Evolutionary conservation across 139 green algal genomes (phyloP).

Genomic region (Trebouxia sp.): DNA sequence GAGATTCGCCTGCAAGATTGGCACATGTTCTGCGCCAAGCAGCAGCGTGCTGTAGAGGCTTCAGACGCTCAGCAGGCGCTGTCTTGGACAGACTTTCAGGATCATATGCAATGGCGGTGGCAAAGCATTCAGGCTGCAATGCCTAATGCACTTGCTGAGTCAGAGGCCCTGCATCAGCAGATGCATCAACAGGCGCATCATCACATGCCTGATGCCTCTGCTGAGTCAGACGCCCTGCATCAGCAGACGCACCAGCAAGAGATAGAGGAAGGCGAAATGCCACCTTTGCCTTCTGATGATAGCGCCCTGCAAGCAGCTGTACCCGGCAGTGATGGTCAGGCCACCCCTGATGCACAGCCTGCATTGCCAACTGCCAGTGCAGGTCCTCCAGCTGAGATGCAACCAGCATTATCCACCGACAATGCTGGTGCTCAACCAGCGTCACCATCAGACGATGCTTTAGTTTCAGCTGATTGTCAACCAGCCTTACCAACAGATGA

Average conservation of each 20-base stretch:
- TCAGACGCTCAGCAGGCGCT: neutral
- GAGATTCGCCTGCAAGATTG: conserved; percentile 44
- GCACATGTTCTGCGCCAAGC: conserved; percentile 33
- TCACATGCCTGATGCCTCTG: neutral
- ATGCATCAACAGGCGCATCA: no score
- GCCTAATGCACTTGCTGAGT: neutral
- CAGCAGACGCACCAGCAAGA: neutral
- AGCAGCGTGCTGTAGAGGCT: conserved; percentile 1
- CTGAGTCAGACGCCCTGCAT: neutral
- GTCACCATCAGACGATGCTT: neutral
- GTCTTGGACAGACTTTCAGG: conserved; percentile 24
- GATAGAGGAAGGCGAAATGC: conserved; percentile 1
- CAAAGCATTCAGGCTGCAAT: neutral
- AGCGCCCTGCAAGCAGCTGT: neutral
- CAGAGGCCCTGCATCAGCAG: neutral
- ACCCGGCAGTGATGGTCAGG: no score
- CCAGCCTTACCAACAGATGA: neutral
- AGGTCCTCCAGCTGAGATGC: no score
- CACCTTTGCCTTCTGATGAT: neutral
- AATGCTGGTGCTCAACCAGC: no score
- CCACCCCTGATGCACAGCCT: neutral
- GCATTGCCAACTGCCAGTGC: no score
- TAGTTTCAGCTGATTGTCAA: neutral
- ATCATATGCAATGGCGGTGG: conserved; percentile 15
- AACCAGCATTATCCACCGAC: no score